Base-by-base conservation (phyloP, 1,139 yeast genomes). In the Debaryomyces sp. region DNA sequence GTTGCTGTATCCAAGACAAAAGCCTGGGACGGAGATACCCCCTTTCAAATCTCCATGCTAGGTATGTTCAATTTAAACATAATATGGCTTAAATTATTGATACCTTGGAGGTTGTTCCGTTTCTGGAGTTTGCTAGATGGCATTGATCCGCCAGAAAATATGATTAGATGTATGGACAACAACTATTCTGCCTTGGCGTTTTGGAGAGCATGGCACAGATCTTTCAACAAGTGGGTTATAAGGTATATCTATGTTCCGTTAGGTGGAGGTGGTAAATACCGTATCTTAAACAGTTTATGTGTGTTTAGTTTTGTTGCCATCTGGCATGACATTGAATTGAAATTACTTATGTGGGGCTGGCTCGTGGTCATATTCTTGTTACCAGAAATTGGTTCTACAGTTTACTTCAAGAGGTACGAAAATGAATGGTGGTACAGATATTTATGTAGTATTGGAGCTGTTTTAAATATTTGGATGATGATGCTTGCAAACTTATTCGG, bases 161-260 rank as follows among this genome's bases (percentile, higher is more conserved):
- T 95, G 99, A 84, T 95, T 50, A 77, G 99, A 50, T 92, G 99
- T 63, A 90, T 95, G 83, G 89, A 90, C 65, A 90, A 95, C 67
- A 95, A 94, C 67, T 94, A 87, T 65, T 87, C 96, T 23, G 95
- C 97, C 0, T 68, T 89, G 53, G 91, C 96, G 9, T 95, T 95
- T 66, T 95, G 99, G 99, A 80, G 99, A 62, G 96, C 97, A 2
- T 95, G 99, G 99, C 99, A 95, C 66, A 80, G 98, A 58, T 87
- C 96, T 37, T 95, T 76, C 70, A 92, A 94, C 68, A 80, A 89
- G 56, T 95, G 97, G 96, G 87, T 89, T 38, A 78, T 88, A 15
- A 77, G 96, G 53, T 85, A 85, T 58, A 80, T 94, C 41, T 94
- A 94, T 60, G 78, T 92, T 18, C 98, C 98, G 2, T 71, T 94